These are phyloP conservation scores for Agastache rugosa DNA, from an alignment of 257 asterid species.

Conservation along the genomic window DNA sequence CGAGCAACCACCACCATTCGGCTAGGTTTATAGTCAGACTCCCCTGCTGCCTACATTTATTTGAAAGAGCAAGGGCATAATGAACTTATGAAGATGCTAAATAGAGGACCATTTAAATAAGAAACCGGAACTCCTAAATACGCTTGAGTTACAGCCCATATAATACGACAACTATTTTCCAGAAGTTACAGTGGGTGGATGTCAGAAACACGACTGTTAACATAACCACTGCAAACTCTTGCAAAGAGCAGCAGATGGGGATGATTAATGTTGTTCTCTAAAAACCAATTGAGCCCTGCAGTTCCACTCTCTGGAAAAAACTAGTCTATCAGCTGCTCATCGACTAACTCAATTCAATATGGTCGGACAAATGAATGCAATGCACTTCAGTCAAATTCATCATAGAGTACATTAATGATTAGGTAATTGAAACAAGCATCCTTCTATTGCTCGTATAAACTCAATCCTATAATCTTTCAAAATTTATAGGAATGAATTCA, in stretches of 20 bases:
- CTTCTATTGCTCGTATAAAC: not conserved
- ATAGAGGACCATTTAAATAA: slow-evolving; percentile 14
- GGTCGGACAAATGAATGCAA: not conserved
- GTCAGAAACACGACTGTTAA: not conserved
- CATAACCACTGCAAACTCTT: not conserved
- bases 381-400: not conserved
- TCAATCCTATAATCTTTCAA: not conserved
- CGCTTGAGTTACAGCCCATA: slow-evolving; percentile 1
- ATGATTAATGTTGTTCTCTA: not conserved
- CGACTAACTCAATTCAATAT: slow-evolving; percentile 2
- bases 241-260: slow-evolving; percentile 12
- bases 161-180: not conserved
- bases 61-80: slow-evolving; percentile 35
- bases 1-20: slow-evolving; percentile 86
- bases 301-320: not conserved
- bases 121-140: not conserved
- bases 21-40: slow-evolving; percentile 87
- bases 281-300: slow-evolving; percentile 5
- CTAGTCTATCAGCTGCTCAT: slow-evolving; percentile 21
- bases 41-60: slow-evolving; percentile 81
- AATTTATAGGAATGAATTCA: not conserved
- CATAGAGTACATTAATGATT: not conserved
- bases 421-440: slow-evolving; percentile 16
- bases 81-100: slow-evolving; percentile 11
- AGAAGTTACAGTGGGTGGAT: slow-evolving; percentile 1